A percentile compares a stretch with the other conserved stretches of the same genome.
These are phyloP conservation scores for Diaporthe ampelina DNA, from an alignment of 2,329 filamentous ascomycete genomes.

Conservation along the genomic window DNA sequence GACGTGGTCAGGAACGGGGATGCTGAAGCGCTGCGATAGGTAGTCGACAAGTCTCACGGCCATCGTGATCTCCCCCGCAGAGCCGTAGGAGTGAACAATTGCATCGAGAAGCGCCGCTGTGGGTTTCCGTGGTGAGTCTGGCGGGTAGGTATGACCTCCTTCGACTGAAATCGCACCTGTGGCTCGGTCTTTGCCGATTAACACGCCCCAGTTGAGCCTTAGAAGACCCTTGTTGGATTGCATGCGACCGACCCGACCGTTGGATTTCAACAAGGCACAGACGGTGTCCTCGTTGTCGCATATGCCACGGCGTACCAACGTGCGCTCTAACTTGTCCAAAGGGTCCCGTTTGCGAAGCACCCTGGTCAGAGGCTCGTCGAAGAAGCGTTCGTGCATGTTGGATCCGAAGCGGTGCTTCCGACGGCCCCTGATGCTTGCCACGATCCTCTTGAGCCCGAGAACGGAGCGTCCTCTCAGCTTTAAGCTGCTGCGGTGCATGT, in stretches of 20 bases:
- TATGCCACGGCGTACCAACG: background rate
- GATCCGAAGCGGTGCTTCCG: conserved; percentile 49
- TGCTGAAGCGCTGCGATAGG: conserved; percentile 70
- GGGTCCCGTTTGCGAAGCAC: conserved; percentile 47
- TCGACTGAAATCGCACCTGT: conserved; percentile 45
- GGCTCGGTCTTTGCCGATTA: conserved; percentile 27
- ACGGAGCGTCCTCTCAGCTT: conserved; percentile 38
- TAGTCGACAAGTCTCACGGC: conserved; percentile 73
- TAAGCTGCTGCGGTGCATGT: conserved; percentile 49
- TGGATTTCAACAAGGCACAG: conserved; percentile 58
- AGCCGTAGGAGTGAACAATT: conserved; percentile 78
- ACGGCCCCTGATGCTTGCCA: conserved; percentile 37
- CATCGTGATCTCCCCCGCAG: conserved; percentile 72
- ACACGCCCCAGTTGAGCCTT: conserved; percentile 48
- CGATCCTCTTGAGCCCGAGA: conserved; percentile 46
- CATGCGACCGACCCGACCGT: conserved; percentile 55
- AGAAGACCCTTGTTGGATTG: conserved; percentile 52
- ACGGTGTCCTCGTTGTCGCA: conserved; percentile 54
- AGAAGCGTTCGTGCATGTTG: conserved; percentile 45
- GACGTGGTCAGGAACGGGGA: conserved; percentile 68
- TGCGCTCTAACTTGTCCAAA: conserved; percentile 19
- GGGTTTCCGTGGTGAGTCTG: conserved; percentile 70
- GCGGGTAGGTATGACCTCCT: conserved; percentile 56
- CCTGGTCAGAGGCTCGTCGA: conserved; percentile 50
- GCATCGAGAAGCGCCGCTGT: conserved; percentile 71